Evolutionary conservation across 345 rosid genomes (phyloP).

Genomic region (Eucalyptus regnans): DNA sequence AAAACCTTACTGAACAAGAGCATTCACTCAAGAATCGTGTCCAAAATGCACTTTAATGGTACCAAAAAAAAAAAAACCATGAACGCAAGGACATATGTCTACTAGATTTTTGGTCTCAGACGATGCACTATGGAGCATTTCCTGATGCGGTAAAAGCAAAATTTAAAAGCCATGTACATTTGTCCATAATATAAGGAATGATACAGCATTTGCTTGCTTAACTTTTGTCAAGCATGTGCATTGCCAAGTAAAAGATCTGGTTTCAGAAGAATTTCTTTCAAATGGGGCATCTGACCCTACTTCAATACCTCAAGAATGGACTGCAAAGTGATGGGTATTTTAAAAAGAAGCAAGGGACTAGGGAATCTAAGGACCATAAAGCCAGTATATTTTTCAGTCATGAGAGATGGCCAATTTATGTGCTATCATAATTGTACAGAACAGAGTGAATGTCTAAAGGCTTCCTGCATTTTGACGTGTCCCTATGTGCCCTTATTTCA

Average conservation of each 20-base stretch:
- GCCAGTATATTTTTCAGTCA: not conserved
- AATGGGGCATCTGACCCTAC: not conserved
- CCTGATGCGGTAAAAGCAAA: not conserved
- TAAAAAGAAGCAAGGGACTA: not conserved
- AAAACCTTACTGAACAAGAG: not conserved
- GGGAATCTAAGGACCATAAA: not conserved
- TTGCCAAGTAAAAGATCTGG: not conserved
- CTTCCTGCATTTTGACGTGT: not conserved
- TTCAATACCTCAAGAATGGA: not conserved
- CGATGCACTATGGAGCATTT: not conserved
- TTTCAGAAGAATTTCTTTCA: not conserved
- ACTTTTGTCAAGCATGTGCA: not conserved
- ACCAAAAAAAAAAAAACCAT: not conserved
- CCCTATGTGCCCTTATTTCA: not conserved
- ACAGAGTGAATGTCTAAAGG: not conserved
- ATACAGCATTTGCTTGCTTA: not conserved
- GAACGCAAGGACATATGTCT: not conserved
- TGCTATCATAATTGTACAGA: not conserved
- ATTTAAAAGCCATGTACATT: not conserved
- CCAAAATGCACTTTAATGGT: not conserved
- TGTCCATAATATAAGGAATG: not conserved
- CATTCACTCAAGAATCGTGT: not conserved
- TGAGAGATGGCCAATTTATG: not conserved
- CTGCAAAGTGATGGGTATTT: not conserved
- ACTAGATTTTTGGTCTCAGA: not conserved